Evolutionary conservation across 805 yeast species (phyloP).

Genomic region (Maudiozyma pseudohumilis): DNA sequence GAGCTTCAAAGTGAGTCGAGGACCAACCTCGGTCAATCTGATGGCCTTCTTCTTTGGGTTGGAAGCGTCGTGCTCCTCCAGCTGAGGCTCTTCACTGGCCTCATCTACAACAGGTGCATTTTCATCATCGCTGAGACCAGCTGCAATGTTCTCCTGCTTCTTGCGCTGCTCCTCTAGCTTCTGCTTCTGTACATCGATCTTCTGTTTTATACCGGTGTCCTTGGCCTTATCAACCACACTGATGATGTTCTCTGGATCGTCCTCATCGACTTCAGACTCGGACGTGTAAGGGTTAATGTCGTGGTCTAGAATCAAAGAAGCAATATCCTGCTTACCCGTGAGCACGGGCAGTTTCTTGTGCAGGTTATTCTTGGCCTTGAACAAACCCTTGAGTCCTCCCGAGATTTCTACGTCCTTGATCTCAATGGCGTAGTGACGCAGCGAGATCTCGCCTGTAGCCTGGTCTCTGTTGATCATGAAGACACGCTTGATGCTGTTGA

Average conservation of each 20-base stretch:
- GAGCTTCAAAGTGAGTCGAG: constrained; percentile 66
- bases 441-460: constrained; percentile 62
- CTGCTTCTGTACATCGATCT: constrained; percentile 13
- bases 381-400: constrained; percentile 59
- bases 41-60: constrained; percentile 63
- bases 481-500: constrained; percentile 71
- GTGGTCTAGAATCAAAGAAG: constrained; percentile 76
- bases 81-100: constrained; percentile 6
- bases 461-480: constrained; percentile 67
- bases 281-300: constrained; percentile 70
- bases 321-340: constrained; percentile 57
- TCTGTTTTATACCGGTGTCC: constrained; percentile 17
- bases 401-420: constrained; percentile 77
- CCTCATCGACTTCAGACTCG: constrained; percentile 92
- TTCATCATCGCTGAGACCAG: constrained; percentile 15
- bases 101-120: constrained; percentile 13
- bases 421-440: constrained; percentile 84
- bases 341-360: constrained; percentile 64
- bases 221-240: constrained; percentile 36
- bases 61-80: constrained; percentile 5
- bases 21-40: constrained; percentile 87
- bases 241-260: constrained; percentile 82
- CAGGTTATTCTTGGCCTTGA: constrained; percentile 48
- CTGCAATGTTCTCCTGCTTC: constrained; percentile 1
- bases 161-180: constrained; percentile 11